Base-by-base conservation (phyloP, 768 basidiomycete species). In the Phallus indusiatus region DNA sequence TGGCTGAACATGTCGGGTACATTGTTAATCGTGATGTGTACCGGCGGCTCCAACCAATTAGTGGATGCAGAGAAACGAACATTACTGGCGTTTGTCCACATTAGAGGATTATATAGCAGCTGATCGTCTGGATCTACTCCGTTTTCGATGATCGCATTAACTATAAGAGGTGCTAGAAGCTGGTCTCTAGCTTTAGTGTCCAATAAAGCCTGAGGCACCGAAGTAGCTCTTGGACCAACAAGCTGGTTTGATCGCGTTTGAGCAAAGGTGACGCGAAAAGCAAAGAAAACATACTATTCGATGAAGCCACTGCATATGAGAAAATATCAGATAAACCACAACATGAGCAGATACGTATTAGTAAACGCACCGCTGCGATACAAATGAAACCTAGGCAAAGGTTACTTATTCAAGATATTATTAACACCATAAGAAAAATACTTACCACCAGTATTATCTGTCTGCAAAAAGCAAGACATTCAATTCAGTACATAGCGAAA, bases 191-290 rank as follows among this genome's bases (percentile, higher is more conserved):
- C 69, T 35, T 70, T 72, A 20, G 80, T 80, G 66, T 82, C 76
- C 20, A 83, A 67, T 0, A 80, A 81, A 33, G 81, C 78, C 65
- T 83, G 79, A 16, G 81, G 80, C 34, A 74, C 76, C 0, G 80
- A 80, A 3, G 75, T 77, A 20, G 66, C 55, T 65, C 76, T 81
- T 2, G 80, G 78, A 0, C 81, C 81, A 12, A 75, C 73, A 56
- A 84, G 77, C 72, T 72, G 49, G 5, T 14, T 21, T 22, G 12
- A 50, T 8, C 18, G 33, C 1, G 21, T 12, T 11, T n/a, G n/a
- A 5, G 35, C 1, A 47, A 5, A 33, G 53, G 2, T 11, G 18
- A 2, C 5, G 37, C 35, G 7, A 60, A 34, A 11, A 36, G 5
- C 18, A 22, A 24, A 53, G 51, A 34, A 17, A 22, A 63, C 70